These are phyloP conservation scores for Mimosa bimucronata DNA, from an alignment of 306 rosid genomes.

Conservation along the genomic window DNA sequence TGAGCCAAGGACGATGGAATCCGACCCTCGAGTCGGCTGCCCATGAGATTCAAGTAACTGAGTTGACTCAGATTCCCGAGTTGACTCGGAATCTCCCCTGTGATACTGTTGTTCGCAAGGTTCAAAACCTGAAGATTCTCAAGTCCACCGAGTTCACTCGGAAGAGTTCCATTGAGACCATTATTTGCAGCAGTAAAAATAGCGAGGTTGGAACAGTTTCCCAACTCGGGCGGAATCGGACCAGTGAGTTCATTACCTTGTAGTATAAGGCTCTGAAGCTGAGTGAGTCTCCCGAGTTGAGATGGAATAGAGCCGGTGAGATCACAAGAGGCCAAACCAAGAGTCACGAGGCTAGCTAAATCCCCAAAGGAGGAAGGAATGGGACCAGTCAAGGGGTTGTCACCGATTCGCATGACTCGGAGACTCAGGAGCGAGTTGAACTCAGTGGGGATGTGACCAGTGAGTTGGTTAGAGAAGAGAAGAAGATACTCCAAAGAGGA, in stretches of 20 bases:
- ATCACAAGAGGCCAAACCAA: slow-evolving; percentile 73
- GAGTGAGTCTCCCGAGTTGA: slow-evolving; percentile 67
- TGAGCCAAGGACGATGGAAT: slow-evolving; percentile 64
- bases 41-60: slow-evolving; percentile 68
- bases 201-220: slow-evolving; percentile 77
- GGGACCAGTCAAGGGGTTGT: slow-evolving; percentile 66
- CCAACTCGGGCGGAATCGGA: slow-evolving; percentile 76
- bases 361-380: slow-evolving; percentile 81
- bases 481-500: slow-evolving; percentile 68
- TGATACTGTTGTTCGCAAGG: slow-evolving; percentile 66
- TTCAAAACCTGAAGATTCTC: slow-evolving; percentile 64
- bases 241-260: slow-evolving; percentile 74
- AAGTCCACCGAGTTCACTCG: slow-evolving; percentile 63
- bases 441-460: slow-evolving; percentile 67
- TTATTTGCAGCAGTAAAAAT: slow-evolving; percentile 70
- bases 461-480: slow-evolving; percentile 77
- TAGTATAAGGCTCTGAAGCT: slow-evolving; percentile 54
- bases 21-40: slow-evolving; percentile 70
- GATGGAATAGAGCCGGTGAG: slow-evolving; percentile 75
- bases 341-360: slow-evolving; percentile 54
- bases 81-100: slow-evolving; percentile 76
- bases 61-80: slow-evolving; percentile 70
- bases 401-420: slow-evolving; percentile 82
- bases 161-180: slow-evolving; percentile 70
- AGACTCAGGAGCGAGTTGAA: slow-evolving; percentile 66